Base-by-base conservation (phyloP, 352 stramenopile genomes). In the Phytophthora colocasiae region DNA sequence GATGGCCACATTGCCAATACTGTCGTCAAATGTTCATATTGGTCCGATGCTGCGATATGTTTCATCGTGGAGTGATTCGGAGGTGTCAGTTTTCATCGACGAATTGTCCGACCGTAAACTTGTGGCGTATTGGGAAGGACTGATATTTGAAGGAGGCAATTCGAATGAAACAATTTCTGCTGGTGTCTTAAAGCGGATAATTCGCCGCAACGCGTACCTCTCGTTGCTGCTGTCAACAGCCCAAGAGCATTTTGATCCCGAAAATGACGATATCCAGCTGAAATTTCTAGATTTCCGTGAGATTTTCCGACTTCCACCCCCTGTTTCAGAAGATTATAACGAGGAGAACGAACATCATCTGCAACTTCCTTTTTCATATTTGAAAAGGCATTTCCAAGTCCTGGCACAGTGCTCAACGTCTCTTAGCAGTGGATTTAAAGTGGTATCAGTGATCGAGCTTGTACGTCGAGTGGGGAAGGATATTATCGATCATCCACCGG, bases 11-110 rank as follows among this genome's bases (percentile, higher is more conserved):
- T 10, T 68, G 2, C 29, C 58, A 15, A 11, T 67, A 14, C 7
- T 10, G 7, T 57, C 51, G 17, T 17, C 58, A 55, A 63, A 58
- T 32, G 0, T 63, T 4, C 39, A 9, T 1, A 14, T 68, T 31
- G 64, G 58, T 2, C 52, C 64, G 17, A 49, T 51, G 31, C 67
- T 72, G 64, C 7, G 57, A 4, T 71, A 67, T 32, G 1, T 66
- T 3, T 43, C 34, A 19, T 19, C 29, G 27, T 71, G 48, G 57
- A 40, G 17, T 15, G 22, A 2, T 40, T n/a, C 43, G 5, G 12
- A 8, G 14, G 36, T 67, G 27, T 62, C 29, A 32, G 41, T 71
- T 27, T 5, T 59, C 2, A 44, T 19, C 2, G 63, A 71, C 36
- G 10, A 24, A 5, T 8, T 52, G 1, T 59, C 63, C 12, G 49